Evolutionary conservation across 1,284 basidiomycete species (phyloP), one percentile per base, ranked within the genome.

Genomic region (Quambalaria eucalypti): DNA sequence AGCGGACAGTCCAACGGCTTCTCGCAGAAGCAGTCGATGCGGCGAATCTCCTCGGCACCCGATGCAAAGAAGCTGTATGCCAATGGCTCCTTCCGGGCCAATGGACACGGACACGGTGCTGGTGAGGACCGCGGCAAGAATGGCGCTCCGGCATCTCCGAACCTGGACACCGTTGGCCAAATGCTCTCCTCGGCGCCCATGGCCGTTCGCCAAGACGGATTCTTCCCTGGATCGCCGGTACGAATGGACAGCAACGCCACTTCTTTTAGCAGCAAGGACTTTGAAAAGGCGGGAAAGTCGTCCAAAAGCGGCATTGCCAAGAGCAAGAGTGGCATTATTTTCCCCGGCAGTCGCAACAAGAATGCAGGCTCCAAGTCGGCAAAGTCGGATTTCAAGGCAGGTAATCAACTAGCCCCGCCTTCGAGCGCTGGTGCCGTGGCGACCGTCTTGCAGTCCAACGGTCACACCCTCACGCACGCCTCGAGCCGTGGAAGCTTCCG

Each of bases 361-460:
- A 29, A 28, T 28, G 23, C 28, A 2, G 28, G 10, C 6, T 5
- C 23, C 28, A 51, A 23, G 14, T 36, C 19, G 12, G 25, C 12
- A 12, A 21, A 46, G 42, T 14, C 36, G 16, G 42, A 46, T 14
- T 46, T 47, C 28, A 33, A n/a, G n/a, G 40, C 28, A 21, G 19
- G 6, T 28, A 46, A 52, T 33, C 28, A 52, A 28, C 40, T 54
- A 33, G 33, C 46, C 31, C 30, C 19, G 16, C 52, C 52, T 48
- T 47, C 60, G 49, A 56, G 60, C 54, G 48, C 40, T 33, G 31
- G 44, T 51, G 29, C 80, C 81, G 21, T 84, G 83, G 53, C 78
- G 83, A 70, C 84, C 30, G 85, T 86, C 28, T 85, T 85, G 9
- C 80, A 81, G n/a, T 85, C 85, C 28, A 79, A 82, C 44, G 31